phyloP scores from a whole-genome alignment of 805 yeast genomes.

The Wickerhamomyces chambardii region DNA sequence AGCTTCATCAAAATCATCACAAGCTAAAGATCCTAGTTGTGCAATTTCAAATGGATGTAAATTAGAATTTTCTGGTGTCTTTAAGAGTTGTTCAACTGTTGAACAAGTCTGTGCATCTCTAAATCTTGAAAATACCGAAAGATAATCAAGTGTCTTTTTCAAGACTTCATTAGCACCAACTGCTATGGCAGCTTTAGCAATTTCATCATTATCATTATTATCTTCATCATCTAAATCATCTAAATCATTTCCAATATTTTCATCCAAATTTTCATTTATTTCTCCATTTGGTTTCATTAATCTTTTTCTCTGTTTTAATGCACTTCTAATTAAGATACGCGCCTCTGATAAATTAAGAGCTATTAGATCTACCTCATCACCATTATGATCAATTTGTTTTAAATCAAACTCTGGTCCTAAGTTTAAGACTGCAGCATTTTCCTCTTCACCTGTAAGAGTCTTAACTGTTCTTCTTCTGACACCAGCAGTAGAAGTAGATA shows the following conservation, averaged over 20 bases:
- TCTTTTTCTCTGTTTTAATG: slow-evolving; percentile 64
- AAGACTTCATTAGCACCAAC: slow-evolving; percentile 82
- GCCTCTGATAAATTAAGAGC: slow-evolving; percentile 89
- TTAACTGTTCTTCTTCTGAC: slow-evolving; percentile 67
- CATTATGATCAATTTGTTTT: slow-evolving; percentile 73
- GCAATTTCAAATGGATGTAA: slow-evolving; percentile 96
- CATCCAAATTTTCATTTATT: slow-evolving; percentile 23
- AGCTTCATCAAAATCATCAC: slow-evolving; percentile 97
- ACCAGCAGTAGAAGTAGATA: slow-evolving; percentile 82
- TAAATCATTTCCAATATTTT: slow-evolving; percentile 26
- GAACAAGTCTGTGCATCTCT: slow-evolving; percentile 88
- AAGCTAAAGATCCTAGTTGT: slow-evolving; percentile 77
- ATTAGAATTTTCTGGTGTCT: slow-evolving; percentile 60
- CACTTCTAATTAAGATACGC: slow-evolving; percentile 81
- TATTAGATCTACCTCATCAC: slow-evolving; percentile 66
- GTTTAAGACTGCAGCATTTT: slow-evolving; percentile 79
- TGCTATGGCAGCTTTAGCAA: slow-evolving; percentile 38
- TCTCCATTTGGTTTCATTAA: slow-evolving; percentile 36
- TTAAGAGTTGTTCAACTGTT: slow-evolving; percentile 84
- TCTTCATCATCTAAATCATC: slow-evolving; percentile 14
- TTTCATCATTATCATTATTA: slow-evolving; percentile 23
- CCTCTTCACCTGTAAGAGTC: slow-evolving; percentile 70
- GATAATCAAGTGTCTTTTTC: slow-evolving; percentile 84
- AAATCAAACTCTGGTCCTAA: slow-evolving; percentile 91
- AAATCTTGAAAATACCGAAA: slow-evolving; percentile 81